Evolutionary conservation across 805 yeast genomes (phyloP), one percentile per base, ranked within the genome.

Genomic region (Ogataea saltuana): DNA sequence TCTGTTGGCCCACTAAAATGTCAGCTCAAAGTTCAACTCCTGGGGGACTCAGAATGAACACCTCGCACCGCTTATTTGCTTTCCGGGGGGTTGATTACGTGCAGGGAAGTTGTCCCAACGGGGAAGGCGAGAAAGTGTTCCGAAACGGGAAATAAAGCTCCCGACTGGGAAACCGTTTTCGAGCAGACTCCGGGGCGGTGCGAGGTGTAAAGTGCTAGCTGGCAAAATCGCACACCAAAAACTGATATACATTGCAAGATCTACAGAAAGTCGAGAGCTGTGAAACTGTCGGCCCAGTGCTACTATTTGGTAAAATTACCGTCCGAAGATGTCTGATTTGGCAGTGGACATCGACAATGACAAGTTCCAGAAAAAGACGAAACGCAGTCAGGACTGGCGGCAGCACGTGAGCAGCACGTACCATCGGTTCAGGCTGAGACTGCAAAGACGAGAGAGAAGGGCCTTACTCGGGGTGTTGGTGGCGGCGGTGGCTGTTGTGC

Each of bases 331-430:
- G 45, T 30, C 45, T 22, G 36, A 35, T 17, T 21, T 32, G 6
- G 39, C 39, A 38, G 34, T 34, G 27, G 53, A 50, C 47, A 29
- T 43, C n/a, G 56, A 50, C 42, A 49, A 52, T 28, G 53, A 54
- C 33, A 54, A 54, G 39, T 45, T 50, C 34, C 46, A 31, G 21
- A 54, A 44, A 39, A 53, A 52, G 39, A 28, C 46, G 31, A 42
- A 47, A 18, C 38, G 41, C 31, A 33, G 31, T 12, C 41, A 36
- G 13, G 32, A 26, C 18, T 45, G 45, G 44, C 41, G 32, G 19
- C 42, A 41, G 22, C 17, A 21, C 8, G 23, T 40, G 23, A 15
- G n/a, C 16, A 40, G 37, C 19, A 25, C 35, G 12, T 44, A 39
- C 31, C 42, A 44, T 33, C 36, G 39, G 18, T 38, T 51, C 29